These are phyloP conservation scores for Pyrrhoderma lamaoense DNA, from an alignment of 1,284 basidiomycete species.

Conservation along the genomic window DNA sequence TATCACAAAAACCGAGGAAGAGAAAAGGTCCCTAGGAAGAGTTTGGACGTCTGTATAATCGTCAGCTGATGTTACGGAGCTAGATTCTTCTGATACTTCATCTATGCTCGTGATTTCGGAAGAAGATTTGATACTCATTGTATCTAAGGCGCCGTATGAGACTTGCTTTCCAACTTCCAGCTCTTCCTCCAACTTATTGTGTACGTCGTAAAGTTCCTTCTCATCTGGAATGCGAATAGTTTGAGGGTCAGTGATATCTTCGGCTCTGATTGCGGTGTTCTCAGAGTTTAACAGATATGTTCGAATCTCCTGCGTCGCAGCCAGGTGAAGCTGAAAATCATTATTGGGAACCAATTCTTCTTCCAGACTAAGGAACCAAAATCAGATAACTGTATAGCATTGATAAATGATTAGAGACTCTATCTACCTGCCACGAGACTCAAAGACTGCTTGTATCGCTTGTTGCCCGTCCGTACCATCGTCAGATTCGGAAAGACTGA, in stretches of 20 bases:
- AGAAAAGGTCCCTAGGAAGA: constrained; percentile 6
- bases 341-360: constrained; percentile 13
- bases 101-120: not conserved
- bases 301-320: constrained; percentile 28
- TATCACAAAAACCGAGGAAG: constrained; percentile 26
- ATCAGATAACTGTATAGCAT: no score
- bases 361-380: not conserved
- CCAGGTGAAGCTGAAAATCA: constrained; percentile 28
- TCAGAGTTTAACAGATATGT: constrained; percentile 27
- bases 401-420: constrained; percentile 14
- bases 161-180: not conserved
- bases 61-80: not conserved
- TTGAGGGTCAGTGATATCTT: constrained; percentile 27
- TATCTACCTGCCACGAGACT: constrained; percentile 34
- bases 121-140: not conserved
- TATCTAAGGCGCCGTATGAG: constrained; percentile 12
- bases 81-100: not conserved
- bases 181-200: constrained; percentile 24
- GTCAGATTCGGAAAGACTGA: constrained; percentile 23
- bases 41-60: not conserved
- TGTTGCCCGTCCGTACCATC: constrained; percentile 27
- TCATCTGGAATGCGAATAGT: constrained; percentile 28
- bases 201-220: constrained; percentile 28
- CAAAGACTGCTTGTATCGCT: constrained; percentile 33
- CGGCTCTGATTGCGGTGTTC: constrained; percentile 28